These are phyloP conservation scores for Hippophae rhamnoides DNA, from an alignment of 306 rosid species.

Conservation along the genomic window DNA sequence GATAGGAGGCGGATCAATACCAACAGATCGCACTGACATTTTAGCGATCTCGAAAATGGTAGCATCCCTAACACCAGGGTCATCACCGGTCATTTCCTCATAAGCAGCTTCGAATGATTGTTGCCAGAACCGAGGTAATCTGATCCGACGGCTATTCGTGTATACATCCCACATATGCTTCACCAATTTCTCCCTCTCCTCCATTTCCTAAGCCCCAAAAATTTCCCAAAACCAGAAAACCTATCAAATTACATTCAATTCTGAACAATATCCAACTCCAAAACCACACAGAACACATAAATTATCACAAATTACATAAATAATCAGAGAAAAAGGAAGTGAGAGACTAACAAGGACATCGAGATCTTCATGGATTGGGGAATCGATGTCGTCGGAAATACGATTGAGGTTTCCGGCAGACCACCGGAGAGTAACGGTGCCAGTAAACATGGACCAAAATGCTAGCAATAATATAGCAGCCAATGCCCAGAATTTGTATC, in stretches of 20 bases:
- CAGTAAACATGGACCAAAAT: slow-evolving; percentile 97
- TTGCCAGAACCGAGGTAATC: slow-evolving; percentile 87
- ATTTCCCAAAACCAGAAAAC: slow-evolving; percentile 7
- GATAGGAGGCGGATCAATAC: slow-evolving; percentile 62
- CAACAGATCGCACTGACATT: slow-evolving; percentile 81
- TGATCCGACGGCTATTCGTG: slow-evolving; percentile 84
- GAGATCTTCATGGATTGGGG: slow-evolving; percentile 73
- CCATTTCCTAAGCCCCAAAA: slow-evolving; percentile 63
- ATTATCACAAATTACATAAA: background rate
- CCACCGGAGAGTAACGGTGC: slow-evolving; percentile 95
- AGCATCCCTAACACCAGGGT: slow-evolving; percentile 57
- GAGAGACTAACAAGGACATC: slow-evolving; percentile 72
- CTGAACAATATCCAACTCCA: slow-evolving; percentile 21
- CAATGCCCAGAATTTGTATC: slow-evolving; percentile 90
- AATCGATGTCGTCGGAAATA: slow-evolving; percentile 45
- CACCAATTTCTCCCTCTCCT: slow-evolving; percentile 98
- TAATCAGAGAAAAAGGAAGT: background rate
- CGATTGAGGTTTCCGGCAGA: slow-evolving; percentile 75
- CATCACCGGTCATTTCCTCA: slow-evolving; percentile 79
- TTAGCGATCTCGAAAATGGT: slow-evolving; percentile 84
- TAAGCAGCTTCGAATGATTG: slow-evolving; percentile 94
- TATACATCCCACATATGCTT: slow-evolving; percentile 97
- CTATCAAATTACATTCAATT: slow-evolving; percentile 10
- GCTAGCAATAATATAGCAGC: slow-evolving; percentile 89
- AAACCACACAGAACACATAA: background rate